Conservation (phyloP, 768 basidiomycete species). For the Heimioporus sp. region DNA sequence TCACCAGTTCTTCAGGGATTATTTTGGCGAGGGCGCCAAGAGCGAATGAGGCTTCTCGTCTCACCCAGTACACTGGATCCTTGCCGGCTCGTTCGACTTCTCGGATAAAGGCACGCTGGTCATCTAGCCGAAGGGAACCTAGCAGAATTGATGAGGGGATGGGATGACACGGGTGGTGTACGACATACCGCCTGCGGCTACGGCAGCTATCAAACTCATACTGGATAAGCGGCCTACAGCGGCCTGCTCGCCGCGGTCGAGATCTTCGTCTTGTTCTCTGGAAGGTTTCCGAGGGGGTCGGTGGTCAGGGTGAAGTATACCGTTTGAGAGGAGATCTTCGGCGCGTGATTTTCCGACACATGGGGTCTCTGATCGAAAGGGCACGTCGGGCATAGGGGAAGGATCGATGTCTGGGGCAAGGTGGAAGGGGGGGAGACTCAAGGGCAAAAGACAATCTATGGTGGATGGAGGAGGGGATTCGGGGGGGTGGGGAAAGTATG, state of each 20-base stretch:
- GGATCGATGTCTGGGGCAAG: constrained; percentile 17
- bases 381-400: constrained; percentile 8
- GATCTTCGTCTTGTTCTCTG: constrained; percentile 38
- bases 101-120: constrained; percentile 62
- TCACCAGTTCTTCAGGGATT: constrained; percentile 71
- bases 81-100: constrained; percentile 68
- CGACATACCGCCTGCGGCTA: constrained; percentile 70
- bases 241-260: constrained; percentile 60
- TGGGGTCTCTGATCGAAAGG: constrained; percentile 17
- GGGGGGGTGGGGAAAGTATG: constrained; percentile 54
- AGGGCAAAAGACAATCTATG: constrained; percentile 5
- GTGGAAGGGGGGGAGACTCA: constrained; percentile 19
- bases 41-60: constrained; percentile 85
- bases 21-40: constrained; percentile 87
- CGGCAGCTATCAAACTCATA: constrained; percentile 90
- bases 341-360: constrained; percentile 8
- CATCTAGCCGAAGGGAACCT: constrained; percentile 58
- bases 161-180: constrained; percentile 7
- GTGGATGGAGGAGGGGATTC: constrained; percentile 26
- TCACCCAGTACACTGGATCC: constrained; percentile 74
- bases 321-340: constrained; percentile 10
- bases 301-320: constrained; percentile 15
- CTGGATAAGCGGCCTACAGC: constrained; percentile 84
- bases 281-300: constrained; percentile 13
- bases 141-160: constrained; percentile 8